Conservation (phyloP, 176 grass and related monocot species). For the Carex littledalei region DNA sequence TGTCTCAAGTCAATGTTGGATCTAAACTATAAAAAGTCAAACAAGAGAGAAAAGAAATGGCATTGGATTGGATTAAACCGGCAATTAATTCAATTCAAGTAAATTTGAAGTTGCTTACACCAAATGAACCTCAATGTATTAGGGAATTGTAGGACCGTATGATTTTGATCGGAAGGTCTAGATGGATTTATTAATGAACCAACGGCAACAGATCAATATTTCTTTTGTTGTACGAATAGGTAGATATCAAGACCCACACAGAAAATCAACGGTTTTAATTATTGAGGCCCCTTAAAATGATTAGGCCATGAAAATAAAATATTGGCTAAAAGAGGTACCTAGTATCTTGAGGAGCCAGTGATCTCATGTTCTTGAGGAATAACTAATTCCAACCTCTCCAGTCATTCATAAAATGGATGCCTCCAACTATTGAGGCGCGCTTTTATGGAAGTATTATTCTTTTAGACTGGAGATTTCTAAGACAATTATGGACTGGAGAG, state of each 20-base stretch:
- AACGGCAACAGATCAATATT: neutral
- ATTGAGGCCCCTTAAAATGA: constrained; percentile 19
- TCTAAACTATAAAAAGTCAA: neutral
- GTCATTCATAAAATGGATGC: neutral
- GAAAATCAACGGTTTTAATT: neutral
- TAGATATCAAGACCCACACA: neutral
- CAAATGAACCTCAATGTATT: neutral
- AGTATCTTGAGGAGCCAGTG: constrained; percentile 14
- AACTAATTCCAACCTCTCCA: neutral
- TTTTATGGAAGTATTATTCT: neutral
- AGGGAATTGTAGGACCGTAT: neutral
- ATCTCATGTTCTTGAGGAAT: neutral
- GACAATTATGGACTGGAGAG: neutral
- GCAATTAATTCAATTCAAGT: neutral
- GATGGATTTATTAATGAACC: neutral
- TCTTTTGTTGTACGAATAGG: neutral
- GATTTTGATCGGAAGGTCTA: neutral
- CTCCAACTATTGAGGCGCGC: neutral
- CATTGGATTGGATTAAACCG: neutral
- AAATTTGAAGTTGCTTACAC: neutral
- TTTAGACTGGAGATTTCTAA: neutral
- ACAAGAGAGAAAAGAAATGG: neutral
- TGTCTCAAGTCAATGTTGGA: neutral
- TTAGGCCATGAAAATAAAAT: constrained; percentile 12
- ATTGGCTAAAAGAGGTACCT: constrained; percentile 4